A percentile compares a stretch with the other conserved stretches of the same genome.
Evolutionary conservation across 257 asterid genomes (phyloP).

Genomic region (Fraxinus pennsylvanica): DNA sequence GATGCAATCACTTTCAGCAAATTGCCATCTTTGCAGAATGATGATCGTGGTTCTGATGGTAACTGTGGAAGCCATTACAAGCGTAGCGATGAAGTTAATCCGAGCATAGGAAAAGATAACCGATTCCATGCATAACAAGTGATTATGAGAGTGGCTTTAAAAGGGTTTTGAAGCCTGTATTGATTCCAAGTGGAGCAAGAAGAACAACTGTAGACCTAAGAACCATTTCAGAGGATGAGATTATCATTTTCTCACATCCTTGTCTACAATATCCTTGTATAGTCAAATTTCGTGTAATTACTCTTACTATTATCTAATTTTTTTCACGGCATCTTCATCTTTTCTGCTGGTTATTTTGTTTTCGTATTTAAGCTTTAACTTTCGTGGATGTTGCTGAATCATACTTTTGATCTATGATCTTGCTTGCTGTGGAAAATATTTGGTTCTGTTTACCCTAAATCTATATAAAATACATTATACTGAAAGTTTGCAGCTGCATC

Average conservation of each 20-base stretch:
- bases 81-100: neutral
- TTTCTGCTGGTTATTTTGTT: neutral
- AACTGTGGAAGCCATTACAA: conserved; percentile 13
- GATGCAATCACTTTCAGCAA: conserved; percentile 20
- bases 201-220: neutral
- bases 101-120: neutral
- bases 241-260: neutral
- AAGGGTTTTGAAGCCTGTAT: neutral
- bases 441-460: no score
- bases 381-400: neutral
- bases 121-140: no score
- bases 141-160: no score
- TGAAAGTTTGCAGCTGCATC: no score
- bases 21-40: conserved; percentile 22
- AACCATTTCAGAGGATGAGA: neutral
- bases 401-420: neutral
- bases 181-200: neutral
- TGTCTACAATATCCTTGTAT: neutral
- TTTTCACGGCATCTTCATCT: neutral
- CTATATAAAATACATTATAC: no score
- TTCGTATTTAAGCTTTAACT: neutral
- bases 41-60: neutral
- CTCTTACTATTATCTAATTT: no score
- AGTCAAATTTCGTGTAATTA: neutral
- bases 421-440: neutral